Evolutionary conservation across 2,329 filamentous ascomycete genomes (phyloP), one percentile per base, ranked within the genome.

Genomic region (Eutypella sp.): DNA sequence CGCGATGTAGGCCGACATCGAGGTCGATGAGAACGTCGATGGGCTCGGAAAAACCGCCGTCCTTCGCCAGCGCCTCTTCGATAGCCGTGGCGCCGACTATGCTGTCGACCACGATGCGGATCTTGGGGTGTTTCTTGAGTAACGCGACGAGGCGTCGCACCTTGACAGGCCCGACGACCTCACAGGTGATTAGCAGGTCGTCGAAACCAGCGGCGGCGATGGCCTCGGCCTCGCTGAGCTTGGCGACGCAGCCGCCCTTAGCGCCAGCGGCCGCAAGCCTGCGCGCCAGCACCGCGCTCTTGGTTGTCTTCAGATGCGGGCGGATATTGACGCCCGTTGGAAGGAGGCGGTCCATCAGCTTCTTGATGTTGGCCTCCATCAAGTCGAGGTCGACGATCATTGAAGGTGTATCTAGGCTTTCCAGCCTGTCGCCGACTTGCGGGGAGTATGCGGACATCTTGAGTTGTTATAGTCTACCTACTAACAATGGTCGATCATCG

Each of bases 261-360:
- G 72, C 72, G 20, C 74, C 74, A 0, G 72, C 73, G 1, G 60
- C 60, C 34, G 60, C 65, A 41, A 78, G 66, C 40, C 65, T 70
- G 11, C 57, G 51, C 4, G 74, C 74, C 1, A 78, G 61, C 16
- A 66, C 57, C 19, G 67, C 68, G 34, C 69, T 72, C 54, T 78
- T 78, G 42, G 72, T 76, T 4, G 74, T 78, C 53, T 78, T 78
- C n/a, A 74, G 65, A 45, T 78, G 74, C 0, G 74, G 74, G 2
- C 74, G 69, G 49, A 76, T 71, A 44, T 62, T 58, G 19, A 70
- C 53, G 0, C 71, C 71, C 0, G 70, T 72, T 6, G 74, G 72
- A 0, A 73, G 61, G 0, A 78, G 68, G 7, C 59, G 62, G 11
- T 56, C 54, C 57, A 76, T 68, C 10, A 78, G 65, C 27, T 70